Evolutionary conservation across 2,329 filamentous ascomycete species (phyloP), one percentile per base, ranked within the genome.

Genomic region (Cladosporium sp.): DNA sequence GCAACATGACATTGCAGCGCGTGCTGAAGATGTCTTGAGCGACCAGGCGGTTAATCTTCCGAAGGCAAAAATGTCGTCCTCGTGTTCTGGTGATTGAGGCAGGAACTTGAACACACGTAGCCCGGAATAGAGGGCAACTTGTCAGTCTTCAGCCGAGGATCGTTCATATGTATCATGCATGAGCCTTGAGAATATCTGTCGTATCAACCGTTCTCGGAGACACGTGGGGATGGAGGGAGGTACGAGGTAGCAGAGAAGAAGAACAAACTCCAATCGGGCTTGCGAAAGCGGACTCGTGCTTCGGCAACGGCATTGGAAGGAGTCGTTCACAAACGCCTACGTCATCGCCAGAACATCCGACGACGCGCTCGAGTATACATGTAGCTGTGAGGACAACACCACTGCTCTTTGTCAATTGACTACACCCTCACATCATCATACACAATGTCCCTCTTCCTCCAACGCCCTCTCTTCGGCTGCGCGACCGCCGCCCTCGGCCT

Each of bases 361-460:
- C 30, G 51, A 49, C 46, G 46, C 30, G 30, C 25, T 32, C 23
- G 39, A 46, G 39, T 46, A 46, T 8, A n/a, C 18, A 6, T 46
- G 39, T 43, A 43, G 8, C 7, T 21, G 18, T 21, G 21, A 7
- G n/a, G 2, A 46, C n/a, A 46, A 46, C 39, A 46, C 39, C 39
- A 46, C 28, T 21, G n/a, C 39, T 46, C 8, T 46, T n/a, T 5
- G 18, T 46, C 2, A 7, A 32, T 11, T 4, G 5, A 28, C 16
- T 5, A 32, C 26, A n/a, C 10, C 25, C 18, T 39, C 30, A 11
- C 21, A 10, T 2, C 21, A 1, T 14, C 8, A 25, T 10, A 58
- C 16, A 30, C 2, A 58, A 81, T 81, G 79, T 72, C 79, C 1
- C 78, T 76, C 68, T 66, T 78, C 43, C 70, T 79, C 54, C 76